Conservation (phyloP, 208 protist genomes). For the Acanthamoeba rhysodes region DNA sequence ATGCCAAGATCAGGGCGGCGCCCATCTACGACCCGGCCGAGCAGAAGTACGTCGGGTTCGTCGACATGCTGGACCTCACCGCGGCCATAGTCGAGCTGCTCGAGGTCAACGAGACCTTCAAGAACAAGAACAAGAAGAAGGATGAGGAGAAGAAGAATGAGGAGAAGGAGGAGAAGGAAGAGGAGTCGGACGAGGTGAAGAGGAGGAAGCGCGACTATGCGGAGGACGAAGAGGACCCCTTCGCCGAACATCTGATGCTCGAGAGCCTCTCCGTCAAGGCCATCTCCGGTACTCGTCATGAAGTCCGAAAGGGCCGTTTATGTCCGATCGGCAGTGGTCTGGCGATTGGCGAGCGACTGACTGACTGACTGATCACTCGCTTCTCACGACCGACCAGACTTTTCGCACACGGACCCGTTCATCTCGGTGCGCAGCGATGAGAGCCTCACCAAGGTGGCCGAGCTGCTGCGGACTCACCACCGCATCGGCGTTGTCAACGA, state of each 20-base stretch:
- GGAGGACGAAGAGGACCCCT: conserved; percentile 40
- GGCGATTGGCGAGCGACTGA: background rate
- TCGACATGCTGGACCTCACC: conserved; percentile 44
- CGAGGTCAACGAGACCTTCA: conserved; percentile 56
- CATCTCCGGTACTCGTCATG: too few species aligned
- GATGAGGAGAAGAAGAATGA: background rate
- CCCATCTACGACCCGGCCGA: conserved; percentile 23
- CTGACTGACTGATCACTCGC: background rate
- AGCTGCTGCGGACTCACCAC: conserved; percentile 21
- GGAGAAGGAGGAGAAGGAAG: background rate
- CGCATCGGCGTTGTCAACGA: conserved; percentile 42
- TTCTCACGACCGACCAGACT: background rate
- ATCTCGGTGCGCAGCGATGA: background rate
- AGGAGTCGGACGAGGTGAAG: background rate
- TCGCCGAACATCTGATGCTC: conserved; percentile 44
- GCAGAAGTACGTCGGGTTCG: conserved; percentile 14
- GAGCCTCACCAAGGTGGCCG: background rate
- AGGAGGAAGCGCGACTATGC: background rate
- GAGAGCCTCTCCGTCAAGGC: conserved; percentile 53
- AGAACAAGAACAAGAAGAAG: background rate
- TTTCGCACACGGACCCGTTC: conserved; percentile 59
- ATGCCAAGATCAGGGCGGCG: conserved; percentile 48
- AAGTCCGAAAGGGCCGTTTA: too few species aligned
- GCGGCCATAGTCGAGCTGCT: conserved; percentile 35
- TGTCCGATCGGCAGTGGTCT: background rate